A percentile compares a stretch with the other conserved stretches of the same genome.
phyloP scores from a whole-genome alignment of 2,329 filamentous ascomycete species.

The Trichothecium roseum region DNA sequence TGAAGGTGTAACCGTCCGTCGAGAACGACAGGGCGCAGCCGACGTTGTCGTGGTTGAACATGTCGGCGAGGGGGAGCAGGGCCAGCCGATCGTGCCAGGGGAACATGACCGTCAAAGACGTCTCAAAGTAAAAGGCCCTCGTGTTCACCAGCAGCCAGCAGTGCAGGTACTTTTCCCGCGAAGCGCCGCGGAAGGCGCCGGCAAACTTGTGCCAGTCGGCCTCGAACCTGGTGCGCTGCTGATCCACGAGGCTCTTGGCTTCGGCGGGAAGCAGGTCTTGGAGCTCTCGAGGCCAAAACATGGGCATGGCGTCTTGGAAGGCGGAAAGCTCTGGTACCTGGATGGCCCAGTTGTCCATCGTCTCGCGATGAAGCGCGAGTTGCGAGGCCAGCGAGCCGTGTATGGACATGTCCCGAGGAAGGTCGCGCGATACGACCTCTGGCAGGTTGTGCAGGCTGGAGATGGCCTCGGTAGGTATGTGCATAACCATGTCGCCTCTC shows the following conservation, averaged over 20 bases:
- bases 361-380: constrained; percentile 34
- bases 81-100: constrained; percentile 46
- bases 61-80: constrained; percentile 57
- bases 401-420: constrained; percentile 46
- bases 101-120: constrained; percentile 24
- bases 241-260: constrained; percentile 33
- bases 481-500: constrained; percentile 47
- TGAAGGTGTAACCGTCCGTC: constrained; percentile 41
- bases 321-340: constrained; percentile 55
- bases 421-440: constrained; percentile 36
- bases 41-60: constrained; percentile 45
- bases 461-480: constrained; percentile 54
- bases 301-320: constrained; percentile 40
- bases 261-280: constrained; percentile 34
- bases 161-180: constrained; percentile 28
- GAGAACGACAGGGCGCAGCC: constrained; percentile 44
- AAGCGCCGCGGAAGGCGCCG: constrained; percentile 15
- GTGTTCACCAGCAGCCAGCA: constrained; percentile 46
- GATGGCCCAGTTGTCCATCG: constrained; percentile 31
- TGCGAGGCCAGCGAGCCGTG: constrained; percentile 66
- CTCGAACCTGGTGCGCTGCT: constrained; percentile 37
- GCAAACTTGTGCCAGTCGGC: constrained; percentile 27
- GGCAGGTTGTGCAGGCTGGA: constrained; percentile 53
- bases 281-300: constrained; percentile 36
- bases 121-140: constrained; percentile 42